Base-by-base conservation (phyloP, 2,329 filamentous ascomycete species). In the Cladorrhinum sp. region DNA sequence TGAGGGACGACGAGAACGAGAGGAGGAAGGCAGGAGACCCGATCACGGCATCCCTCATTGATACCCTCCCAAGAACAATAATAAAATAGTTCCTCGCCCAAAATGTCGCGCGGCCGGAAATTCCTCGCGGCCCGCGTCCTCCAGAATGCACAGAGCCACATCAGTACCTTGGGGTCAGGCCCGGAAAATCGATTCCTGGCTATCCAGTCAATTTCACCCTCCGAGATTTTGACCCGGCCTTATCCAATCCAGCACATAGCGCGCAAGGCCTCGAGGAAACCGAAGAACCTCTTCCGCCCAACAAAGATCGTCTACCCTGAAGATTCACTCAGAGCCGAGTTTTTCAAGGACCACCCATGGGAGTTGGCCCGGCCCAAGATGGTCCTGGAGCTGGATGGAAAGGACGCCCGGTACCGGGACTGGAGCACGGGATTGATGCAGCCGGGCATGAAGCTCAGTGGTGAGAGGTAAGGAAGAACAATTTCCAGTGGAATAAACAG, bases 321-420 rank as follows among this genome's bases (percentile, higher is more conserved):
- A 74, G 95, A 99, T 76, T 76, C 78, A 62, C 80, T 99, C 70
- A 88, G 95, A 65, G 81, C 77, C 67, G 85, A 87, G 25, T 99
- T 98, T 78, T 99, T 91, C 79, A 86, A 83, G 70, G 93, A 99
- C 74, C 95, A 99, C 73, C 95, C 95, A 4, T 99, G 95, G 95
- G 95, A 99, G 77, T 79, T 99, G 71, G 95, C 95, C 18, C 84
- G 93, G 64, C 95, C 95, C 58, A 84, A 91, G 67, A 81, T 96
- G 61, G 80, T 99, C 51, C 78, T 98, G 9, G 95, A 99, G 77
- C 80, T 87, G 67, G 89, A 93, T 70, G 95, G 95, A 57, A 90
- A 89, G 72, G 93, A 99, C 71, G 80, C 85, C 55, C 85, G 88
- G 73, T 80, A 77, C 58, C 87, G 86, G 69, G 86, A 97, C 74